These are phyloP conservation scores for Didymella pinodella DNA, from an alignment of 2,329 filamentous ascomycete genomes.

Conservation along the genomic window DNA sequence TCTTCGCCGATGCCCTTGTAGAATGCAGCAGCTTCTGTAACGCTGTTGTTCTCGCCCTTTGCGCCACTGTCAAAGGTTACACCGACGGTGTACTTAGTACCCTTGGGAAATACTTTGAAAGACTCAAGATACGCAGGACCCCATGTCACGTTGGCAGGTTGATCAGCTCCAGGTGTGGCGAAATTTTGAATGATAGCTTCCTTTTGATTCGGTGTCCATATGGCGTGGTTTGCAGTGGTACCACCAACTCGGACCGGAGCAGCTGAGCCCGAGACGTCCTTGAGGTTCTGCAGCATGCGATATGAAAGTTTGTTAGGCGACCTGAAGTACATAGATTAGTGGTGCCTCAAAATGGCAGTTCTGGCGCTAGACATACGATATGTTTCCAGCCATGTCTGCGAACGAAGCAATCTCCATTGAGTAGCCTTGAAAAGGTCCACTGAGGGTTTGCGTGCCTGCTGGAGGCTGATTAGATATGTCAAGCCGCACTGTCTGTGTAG, in stretches of 20 bases:
- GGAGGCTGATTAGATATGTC: slow-evolving; percentile 19
- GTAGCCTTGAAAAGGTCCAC: slow-evolving; percentile 25
- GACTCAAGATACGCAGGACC: slow-evolving; percentile 30
- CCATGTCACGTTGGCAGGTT: slow-evolving; percentile 27
- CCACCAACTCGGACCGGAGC: slow-evolving; percentile 29
- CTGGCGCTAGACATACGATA: slow-evolving; percentile 12
- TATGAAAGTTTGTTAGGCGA: slow-evolving; percentile 28
- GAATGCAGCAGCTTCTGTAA: slow-evolving; percentile 22
- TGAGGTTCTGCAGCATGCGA: slow-evolving; percentile 30
- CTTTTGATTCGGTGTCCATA: slow-evolving; percentile 22
- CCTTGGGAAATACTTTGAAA: slow-evolving; percentile 32
- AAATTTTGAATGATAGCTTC: slow-evolving; percentile 31
- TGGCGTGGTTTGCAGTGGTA: slow-evolving; percentile 27
- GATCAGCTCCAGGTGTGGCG: slow-evolving; percentile 26
- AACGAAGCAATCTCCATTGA: slow-evolving; percentile 30
- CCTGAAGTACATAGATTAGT: slow-evolving; percentile 6
- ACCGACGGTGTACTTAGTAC: slow-evolving; percentile 32
- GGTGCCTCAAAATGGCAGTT: not conserved
- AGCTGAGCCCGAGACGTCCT: slow-evolving; percentile 24
- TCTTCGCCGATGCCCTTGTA: slow-evolving; percentile 23
- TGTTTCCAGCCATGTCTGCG: slow-evolving; percentile 24
- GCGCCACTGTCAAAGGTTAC: slow-evolving; percentile 28
- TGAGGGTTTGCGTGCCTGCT: slow-evolving; percentile 19
- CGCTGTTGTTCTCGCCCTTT: slow-evolving; percentile 23
- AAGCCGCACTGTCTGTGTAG: slow-evolving; percentile 6